Base-by-base conservation (phyloP, 2,329 filamentous ascomycete genomes). In the Trichophyton simii region DNA sequence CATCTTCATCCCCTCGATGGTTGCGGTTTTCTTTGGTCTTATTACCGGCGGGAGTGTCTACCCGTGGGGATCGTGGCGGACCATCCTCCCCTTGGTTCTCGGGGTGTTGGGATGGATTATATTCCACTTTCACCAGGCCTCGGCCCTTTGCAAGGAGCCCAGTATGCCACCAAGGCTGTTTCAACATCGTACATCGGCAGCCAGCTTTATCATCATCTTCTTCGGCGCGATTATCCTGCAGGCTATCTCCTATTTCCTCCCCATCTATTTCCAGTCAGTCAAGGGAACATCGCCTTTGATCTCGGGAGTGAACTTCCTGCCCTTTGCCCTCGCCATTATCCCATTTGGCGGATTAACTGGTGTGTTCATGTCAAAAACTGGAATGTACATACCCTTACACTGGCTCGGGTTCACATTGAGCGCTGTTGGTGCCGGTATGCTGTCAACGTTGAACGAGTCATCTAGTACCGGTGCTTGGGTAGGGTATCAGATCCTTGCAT, bases 341-440 rank as follows among this genome's bases (percentile, higher is more conserved):
- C 60, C 68, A 0, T 63, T 64, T 4, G 69, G 68, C 3, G 64
- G 65, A 3, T 58, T 73, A 6, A 64, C 63, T 2, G 72, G 71
- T 57, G 58, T 67, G 2, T 25, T 72, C 2, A 65, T 74, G 28
- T 67, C 69, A 2, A 69, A 68, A 31, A 65, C 62, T 13, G 72
- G 71, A 1, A 61, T 38, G 18, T 75, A 73, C 60, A 69, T 2
- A 57, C 38, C 3, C 22, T 48, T 78, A 0, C 77, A 78, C 57
- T 31, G 76, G 4, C 59, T 65, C 0, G 76, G 72, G 3, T 76
- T 74, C 62, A 66, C 71, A 0, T 50, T 79, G 1, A 69, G 72
- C n/a, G 71, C 71, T 0, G n/a, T 77, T 0, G 77, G 77, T 0
- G 63, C 75, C 0, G 80, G 79, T 0, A 65, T 79, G 0, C 72